phyloP scores from a whole-genome alignment of 331 rosid species.

The Pyracantha coccinea region DNA sequence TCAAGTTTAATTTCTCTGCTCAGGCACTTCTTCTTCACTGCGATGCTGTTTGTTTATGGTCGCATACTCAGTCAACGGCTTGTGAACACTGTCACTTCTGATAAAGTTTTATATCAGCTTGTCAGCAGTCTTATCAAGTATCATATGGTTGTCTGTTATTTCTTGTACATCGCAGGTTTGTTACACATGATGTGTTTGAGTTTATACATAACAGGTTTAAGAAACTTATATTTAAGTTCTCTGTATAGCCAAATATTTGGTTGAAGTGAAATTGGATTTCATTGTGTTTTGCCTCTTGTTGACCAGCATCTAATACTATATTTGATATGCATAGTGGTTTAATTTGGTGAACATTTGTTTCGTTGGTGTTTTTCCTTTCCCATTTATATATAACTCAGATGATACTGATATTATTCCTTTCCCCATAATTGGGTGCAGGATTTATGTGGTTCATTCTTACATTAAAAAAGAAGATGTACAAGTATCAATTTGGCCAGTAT shows the following conservation, averaged over 20 bases:
- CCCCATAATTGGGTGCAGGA: constrained; percentile 46
- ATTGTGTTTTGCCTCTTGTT: background rate
- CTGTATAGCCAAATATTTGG: background rate
- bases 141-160: constrained; percentile 92
- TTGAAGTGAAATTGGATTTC: background rate
- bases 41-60: constrained; percentile 95
- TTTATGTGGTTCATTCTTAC: constrained; percentile 99
- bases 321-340: background rate
- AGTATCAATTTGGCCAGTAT: constrained; percentile 99
- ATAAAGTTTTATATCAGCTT: constrained; percentile 62
- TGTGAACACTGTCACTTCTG: constrained; percentile 84
- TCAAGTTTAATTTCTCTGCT: constrained; percentile 13
- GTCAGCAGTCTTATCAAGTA: constrained; percentile 86
- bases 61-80: constrained; percentile 90
- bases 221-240: background rate
- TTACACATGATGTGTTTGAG: constrained; percentile 10
- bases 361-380: constrained; percentile 8
- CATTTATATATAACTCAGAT: constrained; percentile 5
- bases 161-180: constrained; percentile 82
- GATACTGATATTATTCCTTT: constrained; percentile 7
- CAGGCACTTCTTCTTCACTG: constrained; percentile 99
- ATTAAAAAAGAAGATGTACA: constrained; percentile 95
- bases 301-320: background rate
- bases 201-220: no score
- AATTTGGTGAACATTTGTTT: background rate